Percentiles rank a stretch among this genome's conserved stretches.
These are phyloP conservation scores for Hymenoscyphus fraxineus DNA, from an alignment of 2,329 filamentous ascomycete species.

Conservation along the genomic window DNA sequence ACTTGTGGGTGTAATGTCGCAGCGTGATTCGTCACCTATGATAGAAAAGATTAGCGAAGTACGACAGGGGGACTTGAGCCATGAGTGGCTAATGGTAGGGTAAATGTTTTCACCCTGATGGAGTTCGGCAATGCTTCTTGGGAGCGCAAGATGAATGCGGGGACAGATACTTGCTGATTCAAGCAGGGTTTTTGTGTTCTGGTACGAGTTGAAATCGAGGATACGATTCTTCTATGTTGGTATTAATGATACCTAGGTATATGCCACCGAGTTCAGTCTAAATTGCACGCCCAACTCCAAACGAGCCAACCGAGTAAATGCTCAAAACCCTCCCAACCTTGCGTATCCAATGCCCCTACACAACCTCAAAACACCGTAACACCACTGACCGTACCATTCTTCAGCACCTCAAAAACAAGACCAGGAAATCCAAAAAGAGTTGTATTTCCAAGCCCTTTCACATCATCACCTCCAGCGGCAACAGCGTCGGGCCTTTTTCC, in stretches of 20 bases:
- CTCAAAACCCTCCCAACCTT: conserved; percentile 2
- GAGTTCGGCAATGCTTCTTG: background rate
- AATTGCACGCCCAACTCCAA: background rate
- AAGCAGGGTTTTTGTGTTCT: background rate
- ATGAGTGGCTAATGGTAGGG: conserved; percentile 3
- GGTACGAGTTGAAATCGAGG: background rate
- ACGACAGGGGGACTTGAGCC: background rate
- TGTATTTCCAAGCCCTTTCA: conserved; percentile 63
- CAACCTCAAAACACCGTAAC: conserved; percentile 72
- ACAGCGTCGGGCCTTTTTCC: conserved; percentile 41
- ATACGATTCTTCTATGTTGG: background rate
- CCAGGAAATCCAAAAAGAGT: conserved; percentile 92
- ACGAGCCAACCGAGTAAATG: conserved; percentile 4
- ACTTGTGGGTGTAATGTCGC: background rate
- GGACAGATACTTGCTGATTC: background rate
- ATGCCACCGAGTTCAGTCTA: background rate
- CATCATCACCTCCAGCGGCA: conserved; percentile 45
- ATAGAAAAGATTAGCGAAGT: conserved; percentile 10
- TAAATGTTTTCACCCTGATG: conserved; percentile 9
- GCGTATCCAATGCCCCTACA: conserved; percentile 5
- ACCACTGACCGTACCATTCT: conserved; percentile 84
- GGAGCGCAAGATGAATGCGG: background rate
- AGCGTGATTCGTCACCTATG: conserved; percentile 12
- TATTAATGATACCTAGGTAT: background rate
- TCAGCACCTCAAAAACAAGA: conserved; percentile 90